Conservation (phyloP, 805 yeast species). For the Saturnispora silvae region DNA sequence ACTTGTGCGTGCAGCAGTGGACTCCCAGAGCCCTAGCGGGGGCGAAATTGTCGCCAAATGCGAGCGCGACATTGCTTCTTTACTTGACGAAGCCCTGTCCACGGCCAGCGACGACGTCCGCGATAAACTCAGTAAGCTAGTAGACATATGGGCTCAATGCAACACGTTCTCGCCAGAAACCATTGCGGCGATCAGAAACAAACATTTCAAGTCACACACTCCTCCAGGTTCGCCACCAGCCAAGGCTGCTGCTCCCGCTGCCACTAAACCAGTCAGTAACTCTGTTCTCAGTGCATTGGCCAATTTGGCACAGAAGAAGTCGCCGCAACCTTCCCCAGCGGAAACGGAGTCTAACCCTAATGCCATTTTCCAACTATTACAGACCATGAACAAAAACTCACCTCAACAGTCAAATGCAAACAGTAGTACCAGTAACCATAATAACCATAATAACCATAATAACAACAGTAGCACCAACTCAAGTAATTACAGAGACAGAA, state of each 20-base stretch:
- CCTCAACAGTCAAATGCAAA: conserved; percentile 12
- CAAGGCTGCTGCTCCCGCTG: conserved; percentile 13
- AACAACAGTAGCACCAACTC: neutral
- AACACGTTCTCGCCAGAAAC: conserved; percentile 57
- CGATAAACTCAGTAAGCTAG: conserved; percentile 70
- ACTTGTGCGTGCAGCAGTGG: conserved; percentile 75
- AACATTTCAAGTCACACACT: conserved; percentile 53
- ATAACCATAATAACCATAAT: neutral
- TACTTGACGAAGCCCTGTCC: conserved; percentile 36
- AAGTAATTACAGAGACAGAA: conserved; percentile 23
- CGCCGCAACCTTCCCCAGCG: conserved; percentile 19
- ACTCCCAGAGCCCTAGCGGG: conserved; percentile 39
- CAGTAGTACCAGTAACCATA: neutral
- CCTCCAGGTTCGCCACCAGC: conserved; percentile 63
- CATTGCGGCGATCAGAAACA: conserved; percentile 45
- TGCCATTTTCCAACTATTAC: conserved; percentile 42
- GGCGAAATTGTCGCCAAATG: conserved; percentile 24
- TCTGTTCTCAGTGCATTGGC: conserved; percentile 64
- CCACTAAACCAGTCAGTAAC: conserved; percentile 44
- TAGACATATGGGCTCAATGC: conserved; percentile 88
- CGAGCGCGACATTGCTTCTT: conserved; percentile 52
- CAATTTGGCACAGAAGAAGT: conserved; percentile 42
- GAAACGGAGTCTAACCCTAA: conserved; percentile 24
- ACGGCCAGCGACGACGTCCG: conserved; percentile 36
- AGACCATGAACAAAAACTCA: conserved; percentile 33